These are phyloP conservation scores for Jimgerdemannia flammicorona DNA, from an alignment of 192 early-diverging fungal genomes.

Conservation along the genomic window DNA sequence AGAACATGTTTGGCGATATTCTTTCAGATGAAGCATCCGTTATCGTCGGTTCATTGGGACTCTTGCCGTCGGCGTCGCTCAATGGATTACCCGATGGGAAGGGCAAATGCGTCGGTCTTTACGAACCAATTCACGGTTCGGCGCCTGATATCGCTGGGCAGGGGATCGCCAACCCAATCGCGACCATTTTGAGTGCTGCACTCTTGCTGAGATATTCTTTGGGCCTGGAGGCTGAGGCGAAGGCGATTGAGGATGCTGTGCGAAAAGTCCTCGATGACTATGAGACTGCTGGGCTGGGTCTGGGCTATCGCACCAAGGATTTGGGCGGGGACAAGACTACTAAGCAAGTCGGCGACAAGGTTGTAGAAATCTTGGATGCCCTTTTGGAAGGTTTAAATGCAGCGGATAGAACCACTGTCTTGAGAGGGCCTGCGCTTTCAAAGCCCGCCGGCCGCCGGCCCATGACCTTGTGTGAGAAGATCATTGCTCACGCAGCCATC, in stretches of 20 bases:
- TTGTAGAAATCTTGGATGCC: constrained; percentile 65
- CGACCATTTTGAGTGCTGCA: constrained; percentile 93
- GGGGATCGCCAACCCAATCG: constrained; percentile 95
- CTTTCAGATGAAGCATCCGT: constrained; percentile 93
- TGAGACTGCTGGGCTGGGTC: constrained; percentile 60
- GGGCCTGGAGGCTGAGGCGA: constrained; percentile 84
- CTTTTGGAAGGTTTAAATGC: constrained; percentile 48
- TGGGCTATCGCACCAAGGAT: constrained; percentile 84
- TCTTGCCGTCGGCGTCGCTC: constrained; percentile 90
- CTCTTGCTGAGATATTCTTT: constrained; percentile 96
- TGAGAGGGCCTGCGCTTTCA: constrained; percentile 26
- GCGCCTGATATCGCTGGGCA: constrained; percentile 99
- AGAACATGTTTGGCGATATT: constrained; percentile 99
- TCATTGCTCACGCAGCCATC: constrained; percentile 71
- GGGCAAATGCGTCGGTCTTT: constrained; percentile 76
- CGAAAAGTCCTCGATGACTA: constrained; percentile 78
- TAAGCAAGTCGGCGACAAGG: constrained; percentile 88
- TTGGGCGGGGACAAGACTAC: constrained; percentile 84
- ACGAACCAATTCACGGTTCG: constrained; percentile 99
- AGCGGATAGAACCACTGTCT: not conserved
- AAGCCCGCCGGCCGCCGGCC: constrained; percentile 51
- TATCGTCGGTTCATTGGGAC: constrained; percentile 91
- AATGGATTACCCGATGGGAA: constrained; percentile 79
- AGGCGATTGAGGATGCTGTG: constrained; percentile 89
- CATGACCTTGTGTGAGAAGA: constrained; percentile 78